A percentile compares a stretch with the other conserved stretches of the same genome.
phyloP scores from a whole-genome alignment of 1,139 yeast genomes.

The Scheffersomyces titani region DNA sequence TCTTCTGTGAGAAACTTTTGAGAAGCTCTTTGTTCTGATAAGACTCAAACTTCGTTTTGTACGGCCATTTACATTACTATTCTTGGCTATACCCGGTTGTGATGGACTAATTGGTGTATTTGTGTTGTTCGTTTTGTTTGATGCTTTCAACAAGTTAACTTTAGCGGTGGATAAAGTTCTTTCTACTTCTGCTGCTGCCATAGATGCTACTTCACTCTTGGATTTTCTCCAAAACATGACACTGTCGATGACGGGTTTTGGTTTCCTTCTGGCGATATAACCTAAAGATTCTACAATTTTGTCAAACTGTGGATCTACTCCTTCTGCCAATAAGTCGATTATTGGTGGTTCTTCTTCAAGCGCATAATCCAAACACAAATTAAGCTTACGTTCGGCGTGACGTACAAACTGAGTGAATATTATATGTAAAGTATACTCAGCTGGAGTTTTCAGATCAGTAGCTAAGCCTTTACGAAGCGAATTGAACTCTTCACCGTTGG shows the following conservation, averaged over 20 bases:
- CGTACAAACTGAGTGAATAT: slow-evolving; percentile 94
- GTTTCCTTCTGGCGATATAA: slow-evolving; percentile 84
- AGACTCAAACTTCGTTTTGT: slow-evolving; percentile 44
- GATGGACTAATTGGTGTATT: slow-evolving; percentile 5
- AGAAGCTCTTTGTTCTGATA: slow-evolving; percentile 43
- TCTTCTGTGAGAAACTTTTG: slow-evolving; percentile 39
- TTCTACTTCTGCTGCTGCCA: slow-evolving; percentile 69
- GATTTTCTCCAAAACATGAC: slow-evolving; percentile 98
- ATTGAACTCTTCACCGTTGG: slow-evolving; percentile 36
- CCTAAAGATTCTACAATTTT: slow-evolving; percentile 84
- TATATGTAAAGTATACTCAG: slow-evolving; percentile 92
- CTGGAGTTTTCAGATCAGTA: slow-evolving; percentile 74
- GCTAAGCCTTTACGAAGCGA: slow-evolving; percentile 50
- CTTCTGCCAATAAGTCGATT: slow-evolving; percentile 79
- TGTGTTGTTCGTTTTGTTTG: slow-evolving; percentile 1
- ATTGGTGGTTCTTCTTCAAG: slow-evolving; percentile 77
- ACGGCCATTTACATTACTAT: slow-evolving; percentile 13
- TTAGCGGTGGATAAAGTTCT: slow-evolving; percentile 26
- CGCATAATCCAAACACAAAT: slow-evolving; percentile 69
- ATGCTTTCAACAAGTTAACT: slow-evolving; percentile 7
- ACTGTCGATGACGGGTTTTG: slow-evolving; percentile 94
- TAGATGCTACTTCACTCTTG: slow-evolving; percentile 77
- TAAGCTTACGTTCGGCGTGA: slow-evolving; percentile 84
- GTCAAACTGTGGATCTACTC: slow-evolving; percentile 84
- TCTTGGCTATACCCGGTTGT: slow-evolving; percentile 20